Conservation (phyloP, 176 grass and related monocot genomes). For the Echinochloa phyllopogon region DNA sequence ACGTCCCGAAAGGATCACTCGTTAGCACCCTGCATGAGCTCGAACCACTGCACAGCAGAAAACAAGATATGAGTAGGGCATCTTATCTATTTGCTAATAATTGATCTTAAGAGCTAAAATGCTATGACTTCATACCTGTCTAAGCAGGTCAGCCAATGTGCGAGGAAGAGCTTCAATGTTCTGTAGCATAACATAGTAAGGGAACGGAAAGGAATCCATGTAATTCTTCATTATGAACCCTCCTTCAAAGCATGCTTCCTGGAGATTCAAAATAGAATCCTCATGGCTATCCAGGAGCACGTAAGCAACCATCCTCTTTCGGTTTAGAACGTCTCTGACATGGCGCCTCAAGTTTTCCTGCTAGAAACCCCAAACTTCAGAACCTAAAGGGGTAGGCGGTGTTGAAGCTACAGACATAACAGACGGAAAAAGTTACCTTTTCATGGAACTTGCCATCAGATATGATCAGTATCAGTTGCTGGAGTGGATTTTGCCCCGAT, state of each 20-base stretch:
- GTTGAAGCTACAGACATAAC: conserved; percentile 16
- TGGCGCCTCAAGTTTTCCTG: conserved; percentile 79
- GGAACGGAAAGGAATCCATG: conserved; percentile 88
- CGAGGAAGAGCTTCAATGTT: conserved; percentile 89
- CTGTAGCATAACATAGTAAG: conserved; percentile 80
- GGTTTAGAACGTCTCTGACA: conserved; percentile 81
- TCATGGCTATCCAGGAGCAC: conserved; percentile 79
- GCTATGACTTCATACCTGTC: conserved; percentile 67
- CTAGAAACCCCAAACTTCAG: conserved; percentile 18
- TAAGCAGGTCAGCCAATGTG: conserved; percentile 83
- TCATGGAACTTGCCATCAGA: conserved; percentile 90
- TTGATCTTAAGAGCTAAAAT: not conserved
- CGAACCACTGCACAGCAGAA: conserved; percentile 83
- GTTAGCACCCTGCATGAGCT: conserved; percentile 77
- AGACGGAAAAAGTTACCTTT: conserved; percentile 55
- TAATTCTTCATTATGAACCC: conserved; percentile 56
- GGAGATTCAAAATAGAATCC: conserved; percentile 83
- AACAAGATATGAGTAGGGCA: conserved; percentile 27
- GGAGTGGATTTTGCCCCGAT: conserved; percentile 85
- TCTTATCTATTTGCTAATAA: conserved; percentile 1
- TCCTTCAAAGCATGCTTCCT: conserved; percentile 65
- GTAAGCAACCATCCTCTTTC: conserved; percentile 87
- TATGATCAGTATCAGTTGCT: conserved; percentile 90
- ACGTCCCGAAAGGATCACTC: conserved; percentile 49
- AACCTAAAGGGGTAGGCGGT: not conserved